Evolutionary conservation across 164 flowering plant genomes (phyloP), one percentile per base, ranked within the genome.

Genomic region (Chloranthus sessilifolius): DNA sequence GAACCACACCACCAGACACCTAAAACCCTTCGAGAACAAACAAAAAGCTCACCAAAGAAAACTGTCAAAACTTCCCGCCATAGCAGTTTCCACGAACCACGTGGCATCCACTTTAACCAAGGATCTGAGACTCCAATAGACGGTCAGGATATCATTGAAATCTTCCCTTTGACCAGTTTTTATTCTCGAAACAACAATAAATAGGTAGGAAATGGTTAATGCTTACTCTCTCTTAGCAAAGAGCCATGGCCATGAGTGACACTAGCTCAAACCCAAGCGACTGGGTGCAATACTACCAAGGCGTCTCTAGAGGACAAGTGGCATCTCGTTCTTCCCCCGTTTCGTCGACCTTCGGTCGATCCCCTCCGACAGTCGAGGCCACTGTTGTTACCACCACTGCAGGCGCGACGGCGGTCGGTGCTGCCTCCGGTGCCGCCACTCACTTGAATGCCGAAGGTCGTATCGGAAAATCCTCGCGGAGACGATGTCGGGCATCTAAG

Each of bases 401-500:
- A 1, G 22, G 37, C 37, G 7, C 61, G 26, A 11, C 50, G 11
- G 16, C 44, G 19, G 20, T 42, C n/a, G 12, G 40, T 9, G 26
- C 36, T 20, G 8, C 51, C 15, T 27, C n/a, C 17, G 33, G 29
- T 7, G 10, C 36, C n/a, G 16, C 27, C 4, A n/a, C 16, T 20
- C 66, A 44, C 21, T 34, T 69, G 56, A 70, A 40, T 48, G 67
- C 74, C 0, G 79, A 76, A 22, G 82, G 82, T 2, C 71, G 85
- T 0, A 85, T 77, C 1, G 45, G 78, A 1, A 78, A 74, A 59
- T 78, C 92, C 1, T 30, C 40, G 0, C 66, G 88, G 5, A 40
- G 75, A 33, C 62, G 95, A 8, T 53, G 86, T 2, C 64, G 96
- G 56, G 96, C 88, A 0, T 82, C 92, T 1, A 51, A 82, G 22